A percentile compares a stretch with the other conserved stretches of the same genome.
Conservation (phyloP, 257 asterid species). For the Haberlea rhodopensis region DNA sequence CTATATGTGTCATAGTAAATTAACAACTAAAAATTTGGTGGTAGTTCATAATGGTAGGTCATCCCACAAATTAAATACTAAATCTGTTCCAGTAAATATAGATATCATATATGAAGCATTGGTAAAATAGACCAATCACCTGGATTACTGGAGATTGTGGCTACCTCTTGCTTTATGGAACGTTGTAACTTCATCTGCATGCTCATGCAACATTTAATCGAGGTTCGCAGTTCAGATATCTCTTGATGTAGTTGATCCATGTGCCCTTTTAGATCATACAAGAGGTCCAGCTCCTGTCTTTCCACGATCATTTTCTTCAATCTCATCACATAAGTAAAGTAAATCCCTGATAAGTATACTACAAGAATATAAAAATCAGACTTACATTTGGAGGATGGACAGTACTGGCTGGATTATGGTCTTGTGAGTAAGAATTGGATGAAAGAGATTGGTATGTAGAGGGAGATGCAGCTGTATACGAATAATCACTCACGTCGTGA, state of each 20-base stretch:
- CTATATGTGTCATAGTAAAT: not conserved
- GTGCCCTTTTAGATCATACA: slow-evolving; percentile 71
- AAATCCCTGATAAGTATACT: not conserved
- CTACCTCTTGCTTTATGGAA: slow-evolving; percentile 54
- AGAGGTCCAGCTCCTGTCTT: slow-evolving; percentile 75
- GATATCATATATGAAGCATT: not conserved
- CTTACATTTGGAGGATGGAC: slow-evolving; percentile 61
- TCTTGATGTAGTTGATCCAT: slow-evolving; percentile 80
- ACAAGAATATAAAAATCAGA: slow-evolving; percentile 8
- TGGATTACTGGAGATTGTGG: slow-evolving; percentile 41
- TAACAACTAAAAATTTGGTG: not conserved
- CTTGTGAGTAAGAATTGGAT: slow-evolving; percentile 35
- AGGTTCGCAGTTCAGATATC: slow-evolving; percentile 63
- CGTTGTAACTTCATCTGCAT: slow-evolving; percentile 60
- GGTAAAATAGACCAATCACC: slow-evolving; percentile 31
- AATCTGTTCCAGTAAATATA: not conserved
- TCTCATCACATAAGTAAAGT: not conserved
- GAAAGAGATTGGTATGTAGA: slow-evolving; percentile 45
- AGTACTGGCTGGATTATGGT: slow-evolving; percentile 34
- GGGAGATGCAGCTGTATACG: slow-evolving; percentile 40
- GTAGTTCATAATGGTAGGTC: not conserved
- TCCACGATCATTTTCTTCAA: not conserved
- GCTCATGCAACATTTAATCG: slow-evolving; percentile 65
- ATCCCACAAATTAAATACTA: not conserved
- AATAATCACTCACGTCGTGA: slow-evolving; percentile 37